Evolutionary conservation across 1,139 yeast species (phyloP).

Genomic region (Candida glucosophila): DNA sequence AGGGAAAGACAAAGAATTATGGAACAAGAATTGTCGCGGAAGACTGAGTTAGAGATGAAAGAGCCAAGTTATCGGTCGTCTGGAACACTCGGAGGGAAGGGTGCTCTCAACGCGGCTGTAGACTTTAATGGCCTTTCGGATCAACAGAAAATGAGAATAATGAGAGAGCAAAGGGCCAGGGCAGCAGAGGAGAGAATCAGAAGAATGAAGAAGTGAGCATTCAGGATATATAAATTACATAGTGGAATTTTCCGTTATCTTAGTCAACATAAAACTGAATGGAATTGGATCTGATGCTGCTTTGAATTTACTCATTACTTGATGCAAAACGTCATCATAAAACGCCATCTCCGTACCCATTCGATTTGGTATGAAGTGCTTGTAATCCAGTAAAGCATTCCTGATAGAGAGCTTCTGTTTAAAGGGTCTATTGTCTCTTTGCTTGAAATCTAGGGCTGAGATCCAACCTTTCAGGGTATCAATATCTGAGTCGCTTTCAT

Average conservation of each 20-base stretch:
- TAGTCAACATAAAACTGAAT: conserved; percentile 10
- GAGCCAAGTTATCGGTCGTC: conserved; percentile 22
- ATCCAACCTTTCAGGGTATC: conserved; percentile 23
- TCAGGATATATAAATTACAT: conserved; percentile 1
- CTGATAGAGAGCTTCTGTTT: conserved; percentile 35
- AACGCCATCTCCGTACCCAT: conserved; percentile 5
- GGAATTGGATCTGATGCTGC: conserved; percentile 1
- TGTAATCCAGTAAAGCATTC: conserved; percentile 51
- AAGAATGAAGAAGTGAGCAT: conserved; percentile 5
- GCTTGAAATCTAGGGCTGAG: conserved; percentile 44
- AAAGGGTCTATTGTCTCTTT: conserved; percentile 19
- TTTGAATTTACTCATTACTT: conserved; percentile 3
- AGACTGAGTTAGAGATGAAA: conserved; percentile 30
- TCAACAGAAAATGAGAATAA: conserved; percentile 65
- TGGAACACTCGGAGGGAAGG: conserved; percentile 17
- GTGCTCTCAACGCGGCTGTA: conserved; percentile 5
- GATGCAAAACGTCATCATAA: conserved; percentile 4
- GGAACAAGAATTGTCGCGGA: conserved; percentile 33
- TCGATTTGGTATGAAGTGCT: conserved; percentile 45
- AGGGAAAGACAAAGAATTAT: conserved; percentile 29
- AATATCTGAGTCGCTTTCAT: conserved; percentile 9
- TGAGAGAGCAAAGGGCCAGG: conserved; percentile 91
- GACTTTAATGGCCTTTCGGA: conserved; percentile 38
- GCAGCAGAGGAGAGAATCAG: conserved; percentile 88
- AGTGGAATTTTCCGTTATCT: conserved; percentile 4